Evolutionary conservation across 2,329 filamentous ascomycete species (phyloP), one percentile per base, ranked within the genome.

Genomic region (Fusarium sp.): DNA sequence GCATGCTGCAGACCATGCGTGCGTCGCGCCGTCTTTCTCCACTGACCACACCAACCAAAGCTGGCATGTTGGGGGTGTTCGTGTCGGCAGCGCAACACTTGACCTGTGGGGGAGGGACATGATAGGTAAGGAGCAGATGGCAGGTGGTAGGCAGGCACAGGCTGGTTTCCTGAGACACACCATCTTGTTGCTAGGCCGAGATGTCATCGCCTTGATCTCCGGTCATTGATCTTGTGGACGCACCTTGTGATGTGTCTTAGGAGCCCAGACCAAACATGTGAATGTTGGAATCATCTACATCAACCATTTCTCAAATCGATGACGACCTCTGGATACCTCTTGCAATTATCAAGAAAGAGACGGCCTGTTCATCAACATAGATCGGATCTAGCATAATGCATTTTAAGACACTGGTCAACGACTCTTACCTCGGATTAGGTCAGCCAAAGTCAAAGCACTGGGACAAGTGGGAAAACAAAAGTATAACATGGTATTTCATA

Each of bases 1-100:
- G 63, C 69, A 72, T 72, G 18, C 71, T 72, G 70, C 70, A 72
- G 70, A 40, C 70, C 70, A 72, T 72, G 59, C 67, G 48, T 72
- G 70, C 70, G 69, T 67, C 63, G 52, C 52, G 66, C 69, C 66
- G 43, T 68, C 57, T 49, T 62, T 66, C 68, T 61, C 50, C 68
- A 64, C 69, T 49, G 42, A 38, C 63, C 58, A 53, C 54, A 33
- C 33, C 61, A 66, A 54, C 61, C 70, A 56, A 71, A 58, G 48
- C 18, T 54, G 57, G 55, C 52, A 58, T 64, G 54, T 56, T 69
- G 58, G 53, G 62, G 57, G 62, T 58, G 71, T 73, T 73, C 63
- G 71, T 69, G 60, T 66, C 54, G 46, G 54, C 48, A 68, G 64
- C 71, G 48, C 55, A 58, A 56, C 26, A 60, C 55, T 60, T 73